Evolutionary conservation across 257 asterid species (phyloP).

Genomic region (Paulownia fortunei): DNA sequence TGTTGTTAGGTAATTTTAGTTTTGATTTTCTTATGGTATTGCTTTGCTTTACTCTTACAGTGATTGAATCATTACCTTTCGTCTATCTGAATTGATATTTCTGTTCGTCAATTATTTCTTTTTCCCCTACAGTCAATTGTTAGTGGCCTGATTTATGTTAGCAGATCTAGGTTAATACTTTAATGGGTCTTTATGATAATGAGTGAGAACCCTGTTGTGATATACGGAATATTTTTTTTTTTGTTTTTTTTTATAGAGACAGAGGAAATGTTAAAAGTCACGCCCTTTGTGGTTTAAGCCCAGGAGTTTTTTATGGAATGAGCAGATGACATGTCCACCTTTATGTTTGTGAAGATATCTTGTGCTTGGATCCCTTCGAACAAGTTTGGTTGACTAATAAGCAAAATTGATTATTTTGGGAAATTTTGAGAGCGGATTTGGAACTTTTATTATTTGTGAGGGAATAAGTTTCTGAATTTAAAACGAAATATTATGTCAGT

Average conservation of each 20-base stretch:
- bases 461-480: not conserved
- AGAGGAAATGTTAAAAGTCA: no score
- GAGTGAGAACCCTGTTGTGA: not conserved
- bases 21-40: not conserved
- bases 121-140: not conserved
- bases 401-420: constrained; percentile 7
- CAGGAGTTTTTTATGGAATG: not conserved
- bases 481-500: not conserved
- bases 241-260: no score
- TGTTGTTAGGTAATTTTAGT: not conserved
- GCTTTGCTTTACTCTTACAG: not conserved
- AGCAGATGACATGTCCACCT: not conserved
- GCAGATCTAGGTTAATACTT: constrained; percentile 6
- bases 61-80: not conserved
- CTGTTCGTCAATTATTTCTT: not conserved
- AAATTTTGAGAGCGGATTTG: not conserved
- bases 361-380: not conserved
- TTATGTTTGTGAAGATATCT: not conserved
- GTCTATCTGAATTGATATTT: not conserved
- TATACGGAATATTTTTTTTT: not conserved
- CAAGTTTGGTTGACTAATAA: not conserved
- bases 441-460: not conserved
- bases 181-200: not conserved
- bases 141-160: constrained; percentile 3
- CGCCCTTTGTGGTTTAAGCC: not conserved